These are phyloP conservation scores for Aspergillus proliferans DNA, from an alignment of 2,329 filamentous ascomycete genomes.

Conservation along the genomic window DNA sequence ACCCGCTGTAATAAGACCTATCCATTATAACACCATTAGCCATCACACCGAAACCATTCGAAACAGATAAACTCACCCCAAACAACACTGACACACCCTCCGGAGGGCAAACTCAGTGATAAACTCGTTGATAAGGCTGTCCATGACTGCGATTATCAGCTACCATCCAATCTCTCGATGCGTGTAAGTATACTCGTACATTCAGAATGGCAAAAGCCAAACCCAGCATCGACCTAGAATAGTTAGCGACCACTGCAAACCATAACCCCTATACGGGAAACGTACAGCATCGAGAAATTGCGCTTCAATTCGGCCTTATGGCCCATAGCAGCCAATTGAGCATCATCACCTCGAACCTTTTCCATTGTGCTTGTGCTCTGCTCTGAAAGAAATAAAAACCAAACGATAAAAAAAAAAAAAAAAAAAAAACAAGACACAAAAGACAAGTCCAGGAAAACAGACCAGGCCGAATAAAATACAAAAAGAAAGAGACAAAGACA, in stretches of 20 bases:
- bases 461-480: conserved; percentile 1
- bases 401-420: no score
- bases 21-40: not conserved
- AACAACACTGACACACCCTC: conserved; percentile 64
- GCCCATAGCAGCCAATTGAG: conserved; percentile 50
- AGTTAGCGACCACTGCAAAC: conserved; percentile 6
- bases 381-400: conserved; percentile 9
- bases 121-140: conserved; percentile 55
- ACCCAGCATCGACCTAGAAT: conserved; percentile 50
- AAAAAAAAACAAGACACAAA: no score
- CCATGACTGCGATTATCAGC: conserved; percentile 43
- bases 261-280: not conserved
- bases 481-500: not conserved
- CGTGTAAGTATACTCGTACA: conserved; percentile 13
- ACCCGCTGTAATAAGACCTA: conserved; percentile 51
- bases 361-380: conserved; percentile 8
- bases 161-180: not conserved
- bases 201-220: conserved; percentile 59
- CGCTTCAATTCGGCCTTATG: conserved; percentile 54
- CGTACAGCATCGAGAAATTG: conserved; percentile 50
- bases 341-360: conserved; percentile 37
- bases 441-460: not conserved
- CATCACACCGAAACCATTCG: not conserved
- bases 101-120: conserved; percentile 60
- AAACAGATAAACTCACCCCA: conserved; percentile 52